Base-by-base conservation (phyloP, 257 asterid genomes). In the Nicotiana obtusifolia region DNA sequence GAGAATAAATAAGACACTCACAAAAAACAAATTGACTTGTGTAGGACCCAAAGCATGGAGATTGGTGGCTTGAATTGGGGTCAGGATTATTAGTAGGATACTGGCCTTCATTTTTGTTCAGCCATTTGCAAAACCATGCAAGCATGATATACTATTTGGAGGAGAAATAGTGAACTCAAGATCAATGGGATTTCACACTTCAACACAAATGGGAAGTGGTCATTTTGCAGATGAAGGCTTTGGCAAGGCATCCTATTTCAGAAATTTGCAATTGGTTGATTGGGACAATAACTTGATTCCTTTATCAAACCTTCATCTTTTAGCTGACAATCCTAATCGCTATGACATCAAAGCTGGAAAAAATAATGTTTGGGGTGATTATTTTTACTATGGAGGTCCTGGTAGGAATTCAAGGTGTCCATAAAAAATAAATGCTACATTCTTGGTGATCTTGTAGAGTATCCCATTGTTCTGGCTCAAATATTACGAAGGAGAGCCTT, bases 161-260 rank as follows among this genome's bases (percentile, higher is more conserved):
- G 86, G 86, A 9, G 86, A 80, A 56, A 75, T 83, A 31, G 81
- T 83, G 64, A 83, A 83, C 62, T 33, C 60, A 33, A 44, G 15
- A 24, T 41, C 83, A 7, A 57, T 20, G 16, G 86, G 86, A 20
- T 26, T 1, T 15, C 83, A 78, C 83, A 83, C 86, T 3, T 20
- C 67, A 17, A 83, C 86, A 26, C 83, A 80, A 59, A 83, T 80
- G 86, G 86, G 86, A 24, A 80, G 86, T 80, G 86, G 86, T 6
- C 86, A 80, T 68, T 83, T 83, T 68, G 64, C 86, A 41, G 77
- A 68, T 24, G 83, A 83, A 64, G 86, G 83, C 8, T 83, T 13
- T 80, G 83, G 83, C 41, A 80, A 80, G 64, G 85, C 85, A 53
- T 77, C 85, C 3, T 83, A 83, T 57, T 83, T 83, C 52, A 67